These are phyloP conservation scores for Tylopilus sp. DNA, from an alignment of 1,284 basidiomycete species.

Conservation along the genomic window DNA sequence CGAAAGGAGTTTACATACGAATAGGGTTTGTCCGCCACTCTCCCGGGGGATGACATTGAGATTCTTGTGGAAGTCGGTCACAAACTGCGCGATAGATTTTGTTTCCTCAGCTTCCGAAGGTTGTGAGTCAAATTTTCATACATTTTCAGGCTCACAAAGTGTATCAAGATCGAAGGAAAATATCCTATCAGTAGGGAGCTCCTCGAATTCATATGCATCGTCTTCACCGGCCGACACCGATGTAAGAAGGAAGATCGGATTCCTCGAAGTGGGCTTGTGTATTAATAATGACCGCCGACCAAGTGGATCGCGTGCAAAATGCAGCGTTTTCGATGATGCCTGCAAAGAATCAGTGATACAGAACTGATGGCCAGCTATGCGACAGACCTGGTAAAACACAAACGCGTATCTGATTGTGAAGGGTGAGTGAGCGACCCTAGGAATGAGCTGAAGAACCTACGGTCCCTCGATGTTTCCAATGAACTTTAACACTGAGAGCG, in stretches of 20 bases:
- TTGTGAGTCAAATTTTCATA: constrained; percentile 13
- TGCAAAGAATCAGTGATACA: constrained; percentile 27
- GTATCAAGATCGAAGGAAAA: constrained; percentile 47
- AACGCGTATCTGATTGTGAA: constrained; percentile 67
- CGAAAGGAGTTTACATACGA: constrained; percentile 25
- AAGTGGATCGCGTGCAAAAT: constrained; percentile 84
- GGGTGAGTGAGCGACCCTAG: constrained; percentile 1
- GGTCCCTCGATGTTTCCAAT: constrained; percentile 79
- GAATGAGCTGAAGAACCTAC: constrained; percentile 47
- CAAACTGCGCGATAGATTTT: constrained; percentile 29
- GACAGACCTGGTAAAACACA: constrained; percentile 67
- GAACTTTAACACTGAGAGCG: constrained; percentile 45
- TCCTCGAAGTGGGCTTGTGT: constrained; percentile 46
- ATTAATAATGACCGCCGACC: constrained; percentile 86
- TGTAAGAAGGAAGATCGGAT: constrained; percentile 56
- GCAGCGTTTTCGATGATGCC: constrained; percentile 48
- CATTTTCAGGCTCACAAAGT: constrained; percentile 26
- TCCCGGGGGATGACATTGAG: constrained; percentile 27
- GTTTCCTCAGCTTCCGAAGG: constrained; percentile 5
- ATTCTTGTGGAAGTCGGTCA: constrained; percentile 29
- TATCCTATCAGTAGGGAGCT: constrained; percentile 57
- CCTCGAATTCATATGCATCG: constrained; percentile 48
- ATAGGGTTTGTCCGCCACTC: constrained; percentile 14
- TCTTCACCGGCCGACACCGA: constrained; percentile 59
- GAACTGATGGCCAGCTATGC: background rate